Evolutionary conservation across 495 filamentous ascomycete genomes (phyloP).

Genomic region (Opeltia flavorubescens): DNA sequence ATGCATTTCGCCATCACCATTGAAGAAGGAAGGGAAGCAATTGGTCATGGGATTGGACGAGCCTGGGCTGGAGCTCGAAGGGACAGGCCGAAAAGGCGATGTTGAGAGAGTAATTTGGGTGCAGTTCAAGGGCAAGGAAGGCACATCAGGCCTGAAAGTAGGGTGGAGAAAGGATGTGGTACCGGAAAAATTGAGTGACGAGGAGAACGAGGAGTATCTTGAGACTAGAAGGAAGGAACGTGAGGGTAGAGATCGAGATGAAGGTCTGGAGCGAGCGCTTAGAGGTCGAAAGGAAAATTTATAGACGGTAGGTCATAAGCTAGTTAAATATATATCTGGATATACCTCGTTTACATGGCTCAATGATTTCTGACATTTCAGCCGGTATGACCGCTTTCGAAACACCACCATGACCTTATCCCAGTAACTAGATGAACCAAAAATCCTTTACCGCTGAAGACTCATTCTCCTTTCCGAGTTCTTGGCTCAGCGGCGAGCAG

Average conservation of each 20-base stretch:
- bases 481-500: too few relatives aligned
- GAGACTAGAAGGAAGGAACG: neutral
- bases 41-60: conserved; percentile 54
- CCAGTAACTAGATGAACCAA: too few relatives aligned
- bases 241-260: neutral
- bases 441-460: too few relatives aligned
- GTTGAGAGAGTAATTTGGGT: conserved; percentile 60
- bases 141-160: conserved; percentile 20
- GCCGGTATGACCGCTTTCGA: too few relatives aligned
- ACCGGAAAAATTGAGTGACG: neutral
- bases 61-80: conserved; percentile 57
- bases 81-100: conserved; percentile 49
- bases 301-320: neutral
- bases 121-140: conserved; percentile 9
- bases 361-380: too few relatives aligned
- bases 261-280: neutral
- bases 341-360: too few relatives aligned
- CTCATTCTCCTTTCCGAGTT: too few relatives aligned
- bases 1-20: conserved; percentile 53
- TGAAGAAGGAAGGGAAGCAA: conserved; percentile 39
- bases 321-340: too few relatives aligned
- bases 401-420: too few relatives aligned
- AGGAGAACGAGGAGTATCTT: neutral
- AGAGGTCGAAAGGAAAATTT: neutral
- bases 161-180: conserved; percentile 16